Evolutionary conservation across 768 basidiomycete species (phyloP), one percentile per base, ranked within the genome.

Genomic region (Leccinum aurantiacum): DNA sequence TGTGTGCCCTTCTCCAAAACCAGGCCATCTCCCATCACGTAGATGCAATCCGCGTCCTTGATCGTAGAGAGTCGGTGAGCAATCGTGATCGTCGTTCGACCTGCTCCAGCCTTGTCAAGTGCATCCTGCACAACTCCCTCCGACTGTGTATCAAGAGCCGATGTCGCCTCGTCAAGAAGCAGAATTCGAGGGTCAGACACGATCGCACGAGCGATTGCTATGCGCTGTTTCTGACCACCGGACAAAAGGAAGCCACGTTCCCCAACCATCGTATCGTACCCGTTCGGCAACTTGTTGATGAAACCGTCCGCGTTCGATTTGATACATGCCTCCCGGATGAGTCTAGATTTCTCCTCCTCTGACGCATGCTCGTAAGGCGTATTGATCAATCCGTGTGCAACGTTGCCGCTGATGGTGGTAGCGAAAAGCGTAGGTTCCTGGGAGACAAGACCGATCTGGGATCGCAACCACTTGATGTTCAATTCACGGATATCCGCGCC

Each of bases 131-230:
- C 31, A 10, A 31, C 10, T 11, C 31, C 31, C 31, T 31, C 31
- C 10, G 31, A 31, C 31, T 31, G 31, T 10, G 31, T 11, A 4
- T 31, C 31, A 31, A 31, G 31, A 11, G 31, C 31, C 10, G 31
- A 31, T 31, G 31, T 31, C 31, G 31, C 31, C 31, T 31, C 31
- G 31, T 31, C 31, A 31, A 31, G 31, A 31, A 31, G 31, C 10
- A 31, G 31, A 4, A 31, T 11, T 31, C 31, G 31, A 31, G 31
- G 31, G 10, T 31, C 31, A 31, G 31, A 93, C 51, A 94, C 91
- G 66, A 93, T 92, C 5, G 91, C 91, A 51, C 91, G 87, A 35
- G 93, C 93, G 67, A 95, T 95, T 3, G 93, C 93, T 41, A 94
- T 80, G 68, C 24, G 24, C 24, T 24, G 24, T 24, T 24, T 24